Evolutionary conservation across 225 moss, liverwort and hornwort species (phyloP).

Genomic region (Antitrichia curtipendula): DNA sequence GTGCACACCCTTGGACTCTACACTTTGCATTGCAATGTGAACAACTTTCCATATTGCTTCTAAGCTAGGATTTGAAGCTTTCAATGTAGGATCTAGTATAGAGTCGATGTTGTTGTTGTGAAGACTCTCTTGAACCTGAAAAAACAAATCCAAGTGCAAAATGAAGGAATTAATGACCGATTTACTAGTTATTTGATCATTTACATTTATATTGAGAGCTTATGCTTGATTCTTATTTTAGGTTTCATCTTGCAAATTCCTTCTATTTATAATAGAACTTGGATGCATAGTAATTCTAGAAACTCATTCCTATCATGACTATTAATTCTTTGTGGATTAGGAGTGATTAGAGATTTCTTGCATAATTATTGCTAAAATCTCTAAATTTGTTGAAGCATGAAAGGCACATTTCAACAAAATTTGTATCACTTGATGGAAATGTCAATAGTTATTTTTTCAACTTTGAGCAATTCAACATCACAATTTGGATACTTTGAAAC

Average conservation of each 20-base stretch:
- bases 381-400: too few species aligned
- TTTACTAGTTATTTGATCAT: too few species aligned
- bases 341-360: background rate
- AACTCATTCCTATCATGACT: background rate
- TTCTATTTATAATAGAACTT: too few species aligned
- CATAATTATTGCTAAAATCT: too few species aligned
- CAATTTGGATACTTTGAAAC: too few species aligned
- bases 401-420: background rate
- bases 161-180: background rate
- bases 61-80: background rate
- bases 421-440: background rate
- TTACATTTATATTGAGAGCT: background rate
- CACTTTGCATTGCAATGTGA: background rate
- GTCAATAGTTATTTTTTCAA: background rate
- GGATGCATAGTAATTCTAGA: background rate
- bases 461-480: background rate
- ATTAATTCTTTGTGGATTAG: rapidly evolving
- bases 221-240: too few species aligned
- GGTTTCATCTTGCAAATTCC: background rate
- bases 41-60: background rate
- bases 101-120: background rate
- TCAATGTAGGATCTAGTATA: background rate
- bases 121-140: background rate
- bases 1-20: background rate
- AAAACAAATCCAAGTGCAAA: background rate